Conservation (phyloP, 2,329 filamentous ascomycete genomes). For the Sarocladium oryzae region DNA sequence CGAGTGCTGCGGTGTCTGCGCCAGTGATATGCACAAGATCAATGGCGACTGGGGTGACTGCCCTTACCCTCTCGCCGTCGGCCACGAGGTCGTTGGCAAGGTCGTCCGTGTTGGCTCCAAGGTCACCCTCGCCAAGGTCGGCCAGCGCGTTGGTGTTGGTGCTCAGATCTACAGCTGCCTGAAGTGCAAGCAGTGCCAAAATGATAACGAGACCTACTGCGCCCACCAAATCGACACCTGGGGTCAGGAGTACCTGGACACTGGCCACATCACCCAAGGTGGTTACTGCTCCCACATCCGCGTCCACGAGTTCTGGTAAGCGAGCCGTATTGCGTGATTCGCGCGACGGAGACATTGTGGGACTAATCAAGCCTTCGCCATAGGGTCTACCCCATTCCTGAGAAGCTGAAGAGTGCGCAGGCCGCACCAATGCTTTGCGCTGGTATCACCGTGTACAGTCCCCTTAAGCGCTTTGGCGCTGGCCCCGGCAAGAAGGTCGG, state of each 20-base stretch:
- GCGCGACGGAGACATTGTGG: neutral
- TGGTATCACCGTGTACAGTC: constrained; percentile 73
- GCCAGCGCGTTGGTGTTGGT: constrained; percentile 53
- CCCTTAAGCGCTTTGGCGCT: constrained; percentile 67
- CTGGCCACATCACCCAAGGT: constrained; percentile 52
- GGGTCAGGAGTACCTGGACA: constrained; percentile 40
- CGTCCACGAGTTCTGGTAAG: constrained; percentile 36
- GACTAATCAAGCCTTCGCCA: too few relatives aligned
- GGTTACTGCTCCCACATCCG: constrained; percentile 37
- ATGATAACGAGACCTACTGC: constrained; percentile 36
- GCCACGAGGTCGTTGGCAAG: constrained; percentile 66
- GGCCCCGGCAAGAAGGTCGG: constrained; percentile 75
- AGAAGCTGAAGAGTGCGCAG: constrained; percentile 53
- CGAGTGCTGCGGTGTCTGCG: constrained; percentile 71
- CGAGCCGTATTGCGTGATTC: neutral
- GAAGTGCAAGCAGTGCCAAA: constrained; percentile 32
- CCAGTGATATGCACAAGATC: constrained; percentile 66
- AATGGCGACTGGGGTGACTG: constrained; percentile 61
- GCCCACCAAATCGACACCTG: constrained; percentile 39
- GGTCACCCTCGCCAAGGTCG: constrained; percentile 42
- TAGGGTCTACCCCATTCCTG: constrained; percentile 66
- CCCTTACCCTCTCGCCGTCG: constrained; percentile 58
- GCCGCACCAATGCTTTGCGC: constrained; percentile 82
- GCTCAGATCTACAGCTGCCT: constrained; percentile 51
- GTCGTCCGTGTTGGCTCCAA: constrained; percentile 57